Base-by-base conservation (phyloP, 345 rosid species). In the Euphorbia lathyris region DNA sequence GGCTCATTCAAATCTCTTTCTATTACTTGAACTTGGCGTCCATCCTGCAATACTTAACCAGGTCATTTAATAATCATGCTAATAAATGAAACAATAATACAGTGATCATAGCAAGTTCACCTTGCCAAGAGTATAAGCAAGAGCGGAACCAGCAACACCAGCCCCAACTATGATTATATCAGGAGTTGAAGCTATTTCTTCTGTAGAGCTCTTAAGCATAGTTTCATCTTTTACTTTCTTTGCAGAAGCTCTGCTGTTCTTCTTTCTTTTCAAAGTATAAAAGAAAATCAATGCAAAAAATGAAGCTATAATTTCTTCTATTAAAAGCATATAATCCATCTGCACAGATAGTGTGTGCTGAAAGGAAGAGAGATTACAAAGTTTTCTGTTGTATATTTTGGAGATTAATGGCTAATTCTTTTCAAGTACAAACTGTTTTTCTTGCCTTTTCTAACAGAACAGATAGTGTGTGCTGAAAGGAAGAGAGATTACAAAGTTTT, bases 1-100 rank as follows among this genome's bases (percentile, higher is more conserved):
- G 48, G 74, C 67, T 50, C 51, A 60, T 47, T 34, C 51, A 70
- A 51, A 22, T 70, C 60, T 61, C 60, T 61, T 34, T 70, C 73
- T 30, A 60, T 60, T 4, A 61, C 59, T 30, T 48, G 67, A 3
- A 61, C 36, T 9, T 11, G 34, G 25, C 62, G 12, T 17, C 74
- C 20, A 25, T 62, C 67, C 74, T 61, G 48, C 29, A 25, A 34
- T 36, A n/a, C 4, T 4, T 16, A 27, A 32, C 36, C 4, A 12
- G 29, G 25, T 13, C 7, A 45, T 27, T 45, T 16, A 45, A 14
- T 5, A 45, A 45, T 16, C 19, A 13, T 16, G 51, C 19, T 11
- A 12, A 45, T 45, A 45, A 10, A 45, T 7, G 51, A 45, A 45
- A 7, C 19, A 0, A 45, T 40, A 45, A 12, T 1, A 32, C 23